phyloP scores from a whole-genome alignment of 371 early-diverging fungal species.

The Conidiobolus coronatus region DNA sequence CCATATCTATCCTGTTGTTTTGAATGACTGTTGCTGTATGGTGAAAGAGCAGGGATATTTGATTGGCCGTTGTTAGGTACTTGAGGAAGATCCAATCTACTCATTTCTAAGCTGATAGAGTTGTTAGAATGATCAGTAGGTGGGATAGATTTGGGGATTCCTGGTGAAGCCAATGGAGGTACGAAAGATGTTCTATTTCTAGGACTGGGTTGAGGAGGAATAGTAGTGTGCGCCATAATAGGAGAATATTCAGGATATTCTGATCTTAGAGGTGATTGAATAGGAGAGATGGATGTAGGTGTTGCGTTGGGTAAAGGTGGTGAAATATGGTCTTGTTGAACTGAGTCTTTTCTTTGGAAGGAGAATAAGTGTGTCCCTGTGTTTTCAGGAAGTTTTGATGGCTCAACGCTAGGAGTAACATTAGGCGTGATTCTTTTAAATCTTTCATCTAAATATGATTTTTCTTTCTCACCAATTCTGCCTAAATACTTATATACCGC shows the following conservation, averaged over 20 bases:
- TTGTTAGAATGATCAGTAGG: conserved; percentile 5
- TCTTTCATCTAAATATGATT: conserved; percentile 17
- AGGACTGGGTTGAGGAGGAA: conserved; percentile 9
- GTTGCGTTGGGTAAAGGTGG: conserved; percentile 8
- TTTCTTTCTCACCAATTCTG: conserved; percentile 53
- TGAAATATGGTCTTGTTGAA: background rate
- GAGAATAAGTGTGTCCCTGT: conserved; percentile 2
- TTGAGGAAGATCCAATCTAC: conserved; percentile 9
- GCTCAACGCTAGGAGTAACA: background rate
- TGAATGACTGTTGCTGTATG: conserved; percentile 6
- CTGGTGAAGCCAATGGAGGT: conserved; percentile 8
- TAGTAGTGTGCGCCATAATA: background rate
- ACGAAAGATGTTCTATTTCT: conserved; percentile 7
- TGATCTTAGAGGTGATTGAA: conserved; percentile 5
- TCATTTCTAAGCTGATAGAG: conserved; percentile 1
- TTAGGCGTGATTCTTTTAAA: conserved; percentile 3
- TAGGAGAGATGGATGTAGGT: conserved; percentile 6
- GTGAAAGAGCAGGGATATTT: conserved; percentile 4
- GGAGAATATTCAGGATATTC: conserved; percentile 10
- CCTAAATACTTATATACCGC: conserved; percentile 44
- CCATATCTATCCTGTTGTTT: conserved; percentile 5
- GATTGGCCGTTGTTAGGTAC: conserved; percentile 3
- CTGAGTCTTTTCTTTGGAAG: conserved; percentile 2
- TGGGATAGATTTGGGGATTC: conserved; percentile 1
- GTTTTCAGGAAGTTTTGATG: background rate